A percentile compares a stretch with the other conserved stretches of the same genome.
Evolutionary conservation across 164 flowering plant species (phyloP).

Genomic region (Vitis cinerea): DNA sequence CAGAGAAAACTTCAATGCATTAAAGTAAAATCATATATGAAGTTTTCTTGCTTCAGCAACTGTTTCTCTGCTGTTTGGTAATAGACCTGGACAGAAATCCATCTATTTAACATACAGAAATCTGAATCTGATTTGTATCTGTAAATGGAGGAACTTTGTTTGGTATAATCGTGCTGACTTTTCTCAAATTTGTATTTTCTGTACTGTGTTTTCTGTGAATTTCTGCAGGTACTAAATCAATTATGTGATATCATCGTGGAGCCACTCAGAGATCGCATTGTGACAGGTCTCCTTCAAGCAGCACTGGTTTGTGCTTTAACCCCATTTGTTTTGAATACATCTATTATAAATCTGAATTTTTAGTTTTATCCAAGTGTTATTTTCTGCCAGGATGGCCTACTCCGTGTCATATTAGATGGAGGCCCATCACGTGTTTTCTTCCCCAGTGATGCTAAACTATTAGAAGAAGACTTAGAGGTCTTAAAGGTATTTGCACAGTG

Average conservation of each 20-base stretch:
- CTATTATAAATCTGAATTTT: not conserved
- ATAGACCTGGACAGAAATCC: too few relatives aligned
- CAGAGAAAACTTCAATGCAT: too few relatives aligned
- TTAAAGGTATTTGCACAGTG: conserved; percentile 58
- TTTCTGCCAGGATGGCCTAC: conserved; percentile 77
- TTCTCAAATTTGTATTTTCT: not conserved
- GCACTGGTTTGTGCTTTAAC: conserved; percentile 56
- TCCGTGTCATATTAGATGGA: conserved; percentile 89
- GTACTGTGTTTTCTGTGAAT: not conserved
- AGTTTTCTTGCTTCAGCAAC: too few relatives aligned
- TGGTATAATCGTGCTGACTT: not conserved
- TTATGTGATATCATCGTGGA: conserved; percentile 82
- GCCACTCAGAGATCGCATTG: conserved; percentile 88
- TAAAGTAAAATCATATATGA: too few relatives aligned
- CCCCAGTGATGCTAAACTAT: conserved; percentile 66
- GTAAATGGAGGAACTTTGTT: too few relatives aligned
- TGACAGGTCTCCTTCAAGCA: conserved; percentile 94
- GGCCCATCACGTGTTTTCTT: conserved; percentile 83
- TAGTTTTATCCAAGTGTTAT: not conserved
- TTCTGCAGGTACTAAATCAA: conserved; percentile 75
- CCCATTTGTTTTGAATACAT: conserved; percentile 1
- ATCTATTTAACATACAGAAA: too few relatives aligned
- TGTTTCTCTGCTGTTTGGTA: too few relatives aligned
- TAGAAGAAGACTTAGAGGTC: conserved; percentile 88
- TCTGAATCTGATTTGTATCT: too few relatives aligned